Conservation (phyloP, 2,329 filamentous ascomycete species). For the Emericellopsis cladophorae region DNA sequence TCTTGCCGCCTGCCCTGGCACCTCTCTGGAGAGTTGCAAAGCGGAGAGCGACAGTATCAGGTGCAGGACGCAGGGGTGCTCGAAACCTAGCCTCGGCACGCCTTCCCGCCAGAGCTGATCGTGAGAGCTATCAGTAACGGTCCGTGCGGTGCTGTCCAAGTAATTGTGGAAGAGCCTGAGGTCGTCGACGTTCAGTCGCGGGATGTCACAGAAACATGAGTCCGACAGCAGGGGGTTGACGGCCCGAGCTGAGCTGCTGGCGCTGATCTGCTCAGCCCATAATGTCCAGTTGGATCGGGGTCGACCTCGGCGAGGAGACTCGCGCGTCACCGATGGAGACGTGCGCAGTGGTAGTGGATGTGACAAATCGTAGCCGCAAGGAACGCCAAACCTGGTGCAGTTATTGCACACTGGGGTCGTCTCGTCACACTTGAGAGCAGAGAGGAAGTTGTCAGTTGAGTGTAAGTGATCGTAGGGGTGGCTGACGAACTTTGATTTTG, state of each 20-base stretch:
- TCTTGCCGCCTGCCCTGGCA: conserved; percentile 1
- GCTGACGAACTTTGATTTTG: conserved; percentile 6
- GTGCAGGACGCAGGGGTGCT: conserved; percentile 9
- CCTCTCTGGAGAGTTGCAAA: conserved; percentile 8
- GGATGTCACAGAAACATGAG: background rate
- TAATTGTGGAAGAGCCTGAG: conserved; percentile 13
- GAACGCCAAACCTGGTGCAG: conserved; percentile 6
- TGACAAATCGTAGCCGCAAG: conserved; percentile 5
- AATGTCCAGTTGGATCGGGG: conserved; percentile 6
- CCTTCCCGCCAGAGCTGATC: conserved; percentile 7
- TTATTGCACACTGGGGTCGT: conserved; percentile 7
- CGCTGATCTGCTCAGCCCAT: conserved; percentile 1
- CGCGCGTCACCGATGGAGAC: background rate
- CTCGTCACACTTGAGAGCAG: conserved; percentile 6
- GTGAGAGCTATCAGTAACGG: conserved; percentile 5
- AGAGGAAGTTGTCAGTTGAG: background rate
- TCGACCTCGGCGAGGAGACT: conserved; percentile 4
- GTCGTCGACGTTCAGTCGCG: conserved; percentile 7
- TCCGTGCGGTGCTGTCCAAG: conserved; percentile 7
- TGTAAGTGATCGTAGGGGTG: no score
- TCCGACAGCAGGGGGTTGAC: no score
- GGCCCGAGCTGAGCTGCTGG: background rate
- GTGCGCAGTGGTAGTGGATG: background rate
- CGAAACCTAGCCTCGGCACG: conserved; percentile 10
- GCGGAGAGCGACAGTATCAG: conserved; percentile 11